Percentiles rank a stretch among this genome's conserved stretches.
Conservation (phyloP, 2,329 filamentous ascomycete genomes). For the Neofusicoccum umdonicola region DNA sequence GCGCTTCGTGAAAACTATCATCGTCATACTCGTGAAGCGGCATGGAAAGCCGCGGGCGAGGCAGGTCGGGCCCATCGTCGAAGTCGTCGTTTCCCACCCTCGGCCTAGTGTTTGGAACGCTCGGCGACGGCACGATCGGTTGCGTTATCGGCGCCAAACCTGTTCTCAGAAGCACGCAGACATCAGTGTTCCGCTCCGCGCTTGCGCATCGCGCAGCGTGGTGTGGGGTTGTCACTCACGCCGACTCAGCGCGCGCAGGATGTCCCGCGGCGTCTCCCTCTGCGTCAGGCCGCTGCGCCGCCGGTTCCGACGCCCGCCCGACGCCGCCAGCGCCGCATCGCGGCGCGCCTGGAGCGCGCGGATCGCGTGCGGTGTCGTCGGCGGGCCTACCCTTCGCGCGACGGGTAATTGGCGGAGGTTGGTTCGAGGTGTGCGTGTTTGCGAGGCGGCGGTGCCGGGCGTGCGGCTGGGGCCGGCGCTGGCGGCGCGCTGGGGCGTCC, state of each 20-base stretch:
- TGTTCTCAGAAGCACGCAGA: slow-evolving; percentile 31
- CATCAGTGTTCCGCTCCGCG: not conserved
- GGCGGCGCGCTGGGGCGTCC: slow-evolving; percentile 35
- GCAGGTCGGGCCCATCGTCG: slow-evolving; percentile 47
- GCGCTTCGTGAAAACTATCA: slow-evolving; percentile 39
- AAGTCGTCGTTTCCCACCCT: slow-evolving; percentile 41
- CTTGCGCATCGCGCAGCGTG: not conserved
- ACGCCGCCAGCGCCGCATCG: slow-evolving; percentile 49
- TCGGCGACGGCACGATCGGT: slow-evolving; percentile 48
- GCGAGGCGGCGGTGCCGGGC: slow-evolving; percentile 28
- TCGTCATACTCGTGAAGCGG: slow-evolving; percentile 44
- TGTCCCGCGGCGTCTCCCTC: slow-evolving; percentile 56
- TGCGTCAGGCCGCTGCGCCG: slow-evolving; percentile 49
- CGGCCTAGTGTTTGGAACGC: slow-evolving; percentile 36
- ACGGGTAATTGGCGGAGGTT: slow-evolving; percentile 33
- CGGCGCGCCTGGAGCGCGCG: slow-evolving; percentile 53
- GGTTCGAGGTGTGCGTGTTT: slow-evolving; percentile 32
- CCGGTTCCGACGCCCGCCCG: slow-evolving; percentile 41
- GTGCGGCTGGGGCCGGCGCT: slow-evolving; percentile 35
- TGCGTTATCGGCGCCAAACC: slow-evolving; percentile 48
- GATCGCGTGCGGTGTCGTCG: slow-evolving; percentile 56
- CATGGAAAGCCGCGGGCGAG: slow-evolving; percentile 41
- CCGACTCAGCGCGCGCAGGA: slow-evolving; percentile 53
- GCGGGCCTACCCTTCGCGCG: slow-evolving; percentile 33
- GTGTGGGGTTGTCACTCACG: slow-evolving; percentile 31